Conservation (phyloP, 2,329 filamentous ascomycete genomes). For the Arthrinium phaeospermum region DNA sequence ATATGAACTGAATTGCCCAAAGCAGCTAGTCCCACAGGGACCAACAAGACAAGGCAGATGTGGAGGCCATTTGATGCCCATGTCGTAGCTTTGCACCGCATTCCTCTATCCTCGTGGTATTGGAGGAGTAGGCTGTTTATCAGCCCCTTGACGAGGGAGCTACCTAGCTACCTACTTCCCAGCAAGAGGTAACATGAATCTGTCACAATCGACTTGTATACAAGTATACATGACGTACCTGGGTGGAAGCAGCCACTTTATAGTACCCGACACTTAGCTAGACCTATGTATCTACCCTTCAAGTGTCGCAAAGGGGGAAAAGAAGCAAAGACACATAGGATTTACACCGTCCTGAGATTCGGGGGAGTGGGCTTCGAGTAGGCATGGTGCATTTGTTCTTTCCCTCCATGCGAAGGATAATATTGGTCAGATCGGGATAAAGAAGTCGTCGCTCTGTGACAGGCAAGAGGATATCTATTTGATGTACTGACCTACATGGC, state of each 20-base stretch:
- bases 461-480: background rate
- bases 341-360: too few relatives aligned
- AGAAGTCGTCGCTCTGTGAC: background rate
- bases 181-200: background rate
- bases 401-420: background rate
- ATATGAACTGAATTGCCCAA: background rate
- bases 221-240: background rate
- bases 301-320: background rate
- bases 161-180: background rate
- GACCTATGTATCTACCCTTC: background rate
- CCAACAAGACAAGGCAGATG: background rate
- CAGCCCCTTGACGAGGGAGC: background rate
- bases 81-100: background rate
- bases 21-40: conserved; percentile 2
- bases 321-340: background rate
- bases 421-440: background rate
- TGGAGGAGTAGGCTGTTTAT: background rate
- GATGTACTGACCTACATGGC: background rate
- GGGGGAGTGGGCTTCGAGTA: background rate
- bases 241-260: background rate
- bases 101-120: background rate
- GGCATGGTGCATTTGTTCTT: background rate
- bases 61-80: background rate
- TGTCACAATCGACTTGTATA: background rate
- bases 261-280: background rate